phyloP scores from a whole-genome alignment of 345 rosid genomes.

The Brassica incana region DNA sequence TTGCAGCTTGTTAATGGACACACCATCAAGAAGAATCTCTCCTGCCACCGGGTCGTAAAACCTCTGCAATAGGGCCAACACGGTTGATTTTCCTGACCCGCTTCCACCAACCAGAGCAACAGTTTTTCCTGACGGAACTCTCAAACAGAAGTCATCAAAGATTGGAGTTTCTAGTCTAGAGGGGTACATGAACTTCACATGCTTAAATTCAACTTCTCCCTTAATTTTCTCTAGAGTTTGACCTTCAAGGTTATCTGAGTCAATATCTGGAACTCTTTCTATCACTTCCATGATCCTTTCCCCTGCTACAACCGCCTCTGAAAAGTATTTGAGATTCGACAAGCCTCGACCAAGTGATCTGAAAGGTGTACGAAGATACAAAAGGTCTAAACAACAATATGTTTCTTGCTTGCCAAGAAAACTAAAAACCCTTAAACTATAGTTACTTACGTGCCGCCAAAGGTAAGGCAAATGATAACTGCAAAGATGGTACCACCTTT shows the following conservation, averaged over 20 bases:
- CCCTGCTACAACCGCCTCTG: constrained; percentile 66
- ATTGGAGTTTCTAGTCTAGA: constrained; percentile 70
- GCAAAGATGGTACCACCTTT: constrained; percentile 89
- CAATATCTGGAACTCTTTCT: constrained; percentile 64
- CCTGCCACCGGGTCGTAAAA: constrained; percentile 75
- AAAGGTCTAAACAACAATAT: constrained; percentile 42
- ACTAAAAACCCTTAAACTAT: constrained; percentile 51
- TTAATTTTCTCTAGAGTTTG: constrained; percentile 63
- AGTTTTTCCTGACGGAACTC: constrained; percentile 82
- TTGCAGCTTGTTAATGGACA: constrained; percentile 63
- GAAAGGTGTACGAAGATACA: constrained; percentile 58
- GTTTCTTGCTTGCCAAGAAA: constrained; percentile 56
- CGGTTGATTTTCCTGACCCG: constrained; percentile 87
- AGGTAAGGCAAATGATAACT: constrained; percentile 68
- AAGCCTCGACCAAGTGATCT: constrained; percentile 66
- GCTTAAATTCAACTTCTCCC: constrained; percentile 79
- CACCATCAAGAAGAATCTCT: constrained; percentile 83
- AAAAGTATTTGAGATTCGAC: constrained; percentile 63
- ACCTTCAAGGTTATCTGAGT: constrained; percentile 69
- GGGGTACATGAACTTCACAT: constrained; percentile 83
- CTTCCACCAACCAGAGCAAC: constrained; percentile 91
- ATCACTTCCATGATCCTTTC: constrained; percentile 72
- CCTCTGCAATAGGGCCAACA: constrained; percentile 71
- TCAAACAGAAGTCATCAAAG: constrained; percentile 65
- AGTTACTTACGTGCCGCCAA: constrained; percentile 74